Conservation (phyloP, 768 basidiomycete genomes). For the Panellus pusillus region DNA sequence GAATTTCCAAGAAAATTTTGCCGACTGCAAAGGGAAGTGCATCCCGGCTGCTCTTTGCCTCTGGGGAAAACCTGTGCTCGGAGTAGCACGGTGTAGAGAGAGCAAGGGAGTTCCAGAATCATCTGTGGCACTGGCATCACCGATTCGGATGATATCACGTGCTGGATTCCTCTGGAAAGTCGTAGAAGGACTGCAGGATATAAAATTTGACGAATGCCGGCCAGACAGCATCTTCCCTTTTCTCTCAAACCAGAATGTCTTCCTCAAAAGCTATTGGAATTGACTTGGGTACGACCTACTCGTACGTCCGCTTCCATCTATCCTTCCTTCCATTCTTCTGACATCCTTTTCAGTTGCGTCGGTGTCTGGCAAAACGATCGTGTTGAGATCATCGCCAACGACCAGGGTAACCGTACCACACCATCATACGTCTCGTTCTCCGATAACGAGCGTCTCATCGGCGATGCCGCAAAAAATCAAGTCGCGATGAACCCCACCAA, state of each 20-base stretch:
- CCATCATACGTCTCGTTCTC: conserved; percentile 97
- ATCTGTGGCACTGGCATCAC: too few species aligned
- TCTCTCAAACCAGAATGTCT: conserved; percentile 40
- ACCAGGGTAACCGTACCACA: conserved; percentile 93
- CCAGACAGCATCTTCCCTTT: conserved; percentile 12
- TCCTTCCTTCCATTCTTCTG: conserved; percentile 1
- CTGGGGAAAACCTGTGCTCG: too few species aligned
- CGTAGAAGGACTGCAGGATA: conserved; percentile 28
- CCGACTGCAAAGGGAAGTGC: too few species aligned
- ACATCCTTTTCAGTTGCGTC: conserved; percentile 55
- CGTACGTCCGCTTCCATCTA: conserved; percentile 48
- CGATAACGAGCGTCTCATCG: conserved; percentile 94
- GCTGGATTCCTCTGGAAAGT: not conserved
- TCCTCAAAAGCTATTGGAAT: conserved; percentile 85
- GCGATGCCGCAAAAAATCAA: conserved; percentile 98
- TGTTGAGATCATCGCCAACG: conserved; percentile 97
- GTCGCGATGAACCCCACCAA: conserved; percentile 91
- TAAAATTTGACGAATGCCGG: conserved; percentile 3
- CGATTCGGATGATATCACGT: not conserved
- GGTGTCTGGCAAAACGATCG: conserved; percentile 99
- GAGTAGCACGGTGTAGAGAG: too few species aligned
- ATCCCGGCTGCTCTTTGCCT: too few species aligned
- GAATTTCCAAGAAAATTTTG: too few species aligned
- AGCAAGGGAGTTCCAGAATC: too few species aligned
- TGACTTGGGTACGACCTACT: conserved; percentile 92